Evolutionary conservation across 805 yeast genomes (phyloP), one percentile per base, ranked within the genome.

Genomic region (Nakazawaea holstii): DNA sequence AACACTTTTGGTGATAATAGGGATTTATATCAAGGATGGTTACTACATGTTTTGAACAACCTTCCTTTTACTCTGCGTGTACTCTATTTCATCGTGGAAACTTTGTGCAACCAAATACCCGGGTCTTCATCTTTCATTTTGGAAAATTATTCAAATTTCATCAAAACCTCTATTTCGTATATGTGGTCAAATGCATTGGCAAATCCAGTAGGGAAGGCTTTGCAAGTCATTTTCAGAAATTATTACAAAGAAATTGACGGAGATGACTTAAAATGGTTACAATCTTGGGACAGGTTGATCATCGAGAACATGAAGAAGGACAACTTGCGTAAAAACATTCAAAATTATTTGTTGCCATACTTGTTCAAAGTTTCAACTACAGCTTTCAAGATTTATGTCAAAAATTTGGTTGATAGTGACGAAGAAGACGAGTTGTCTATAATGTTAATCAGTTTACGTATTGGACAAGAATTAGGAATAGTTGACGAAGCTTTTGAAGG

Each of bases 151-250:
- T 80, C 85, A 0, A 39, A 53, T 1, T 79, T 85, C 50, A 62
- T 80, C 3, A 54, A 53, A 2, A 65, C 65, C 8, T 72, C 85
- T n/a, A 57, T 85, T 11, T 55, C 64, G 2, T 61, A 71, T 14
- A 80, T 85, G 66, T 64, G 68, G 52, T 70, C 81, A 1, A 80
- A 77, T 53, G 76, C 88, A 0, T 59, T 88, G 47, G 83, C 94
- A 0, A 85, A 80, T 50, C 75, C 84, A 2, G 70, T 80, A 15
- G 82, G 86, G n/a, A 84, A 79, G 56, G 70, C 82, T 14, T 48
- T 84, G 1, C 68, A 68, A 6, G 57, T 73, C 0, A 50, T 78
- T 1, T 57, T 73, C 46, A 59, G 66, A 33, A 63, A 63, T 38
- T 49, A 69, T 5, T 69, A 70, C 49, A 55, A 46, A 26, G 55